Base-by-base conservation (phyloP, 2,329 filamentous ascomycete species). In the Cladosporium sp. region DNA sequence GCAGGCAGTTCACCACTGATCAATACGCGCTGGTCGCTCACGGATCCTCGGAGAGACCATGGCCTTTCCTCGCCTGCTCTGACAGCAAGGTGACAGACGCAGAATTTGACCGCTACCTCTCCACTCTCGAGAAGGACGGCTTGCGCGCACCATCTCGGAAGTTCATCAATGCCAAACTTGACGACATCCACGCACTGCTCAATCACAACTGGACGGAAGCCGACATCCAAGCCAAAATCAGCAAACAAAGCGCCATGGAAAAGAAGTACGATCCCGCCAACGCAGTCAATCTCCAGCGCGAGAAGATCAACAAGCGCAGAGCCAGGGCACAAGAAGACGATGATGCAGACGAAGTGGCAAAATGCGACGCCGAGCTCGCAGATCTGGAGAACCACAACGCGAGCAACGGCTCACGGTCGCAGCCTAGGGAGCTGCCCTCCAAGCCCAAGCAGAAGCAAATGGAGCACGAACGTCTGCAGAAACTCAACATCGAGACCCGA, bases 31-130 rank as follows among this genome's bases (percentile, higher is more conserved):
- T 89, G 63, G 88, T 91, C 49, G 88, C 92, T 8, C 91, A 96
- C 75, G 95, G 95, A 54, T 93, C 93, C 72, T 85, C 91, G 0
- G 86, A 92, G 74, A 90, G 90, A 76, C 88, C 93, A 39, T 97
- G 93, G 80, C 93, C 93, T 5, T 97, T 98, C 77, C 89, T 95
- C 67, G 89, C 90, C 68, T 93, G 94, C 75, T 98, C 95, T 0
- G 93, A 97, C 76, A 88, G 89, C 58, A 83, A 85, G 49, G 91
- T 98, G 74, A 91, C 90, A 11, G 68, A 95, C 86, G 81, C 84
- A 60, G 95, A 99, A 76, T 91, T 92, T 79, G 88, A 89, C 66
- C 89, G 92, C 28, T 97, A 92, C 78, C 89, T 91, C 71, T 86
- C 89, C 65, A 89, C 88, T 10, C 89, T 93, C 75, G 81, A 86